Evolutionary conservation across 352 stramenopile genomes (phyloP).

Genomic region (Phytophthora lateralis): DNA sequence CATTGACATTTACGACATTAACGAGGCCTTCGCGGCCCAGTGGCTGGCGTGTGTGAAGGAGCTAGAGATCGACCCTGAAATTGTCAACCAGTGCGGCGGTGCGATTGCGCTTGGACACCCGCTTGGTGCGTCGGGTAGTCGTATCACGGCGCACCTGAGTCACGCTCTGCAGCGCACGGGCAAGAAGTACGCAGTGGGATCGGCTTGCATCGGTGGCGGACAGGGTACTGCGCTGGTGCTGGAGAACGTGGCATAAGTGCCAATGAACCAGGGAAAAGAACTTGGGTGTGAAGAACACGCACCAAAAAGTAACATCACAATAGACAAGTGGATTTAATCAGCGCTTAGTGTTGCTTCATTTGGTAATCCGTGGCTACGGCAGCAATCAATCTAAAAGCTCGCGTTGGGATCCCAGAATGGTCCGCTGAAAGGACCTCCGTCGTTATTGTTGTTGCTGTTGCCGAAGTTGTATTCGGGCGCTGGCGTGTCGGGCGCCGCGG

Average conservation of each 20-base stretch:
- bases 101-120: constrained; percentile 98
- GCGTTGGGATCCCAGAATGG: constrained; percentile 17
- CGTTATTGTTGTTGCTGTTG: constrained; percentile 1
- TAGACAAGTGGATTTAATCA: background rate
- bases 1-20: constrained; percentile 98
- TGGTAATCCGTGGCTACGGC: no score
- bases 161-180: constrained; percentile 85
- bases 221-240: constrained; percentile 98
- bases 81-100: constrained; percentile 94
- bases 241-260: constrained; percentile 86
- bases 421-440: constrained; percentile 11
- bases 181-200: constrained; percentile 95
- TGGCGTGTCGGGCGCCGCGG: background rate
- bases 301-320: background rate
- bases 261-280: background rate
- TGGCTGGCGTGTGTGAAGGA: constrained; percentile 97
- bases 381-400: background rate
- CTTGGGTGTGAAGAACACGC: constrained; percentile 1
- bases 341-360: background rate
- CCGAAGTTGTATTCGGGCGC: background rate
- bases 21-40: constrained; percentile 98
- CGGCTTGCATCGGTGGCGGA: constrained; percentile 98
- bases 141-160: constrained; percentile 92
- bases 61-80: constrained; percentile 93
- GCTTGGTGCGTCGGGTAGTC: constrained; percentile 93